These are phyloP conservation scores for Pyrenophora graminea DNA, from an alignment of 2,329 filamentous ascomycete species.

Conservation along the genomic window DNA sequence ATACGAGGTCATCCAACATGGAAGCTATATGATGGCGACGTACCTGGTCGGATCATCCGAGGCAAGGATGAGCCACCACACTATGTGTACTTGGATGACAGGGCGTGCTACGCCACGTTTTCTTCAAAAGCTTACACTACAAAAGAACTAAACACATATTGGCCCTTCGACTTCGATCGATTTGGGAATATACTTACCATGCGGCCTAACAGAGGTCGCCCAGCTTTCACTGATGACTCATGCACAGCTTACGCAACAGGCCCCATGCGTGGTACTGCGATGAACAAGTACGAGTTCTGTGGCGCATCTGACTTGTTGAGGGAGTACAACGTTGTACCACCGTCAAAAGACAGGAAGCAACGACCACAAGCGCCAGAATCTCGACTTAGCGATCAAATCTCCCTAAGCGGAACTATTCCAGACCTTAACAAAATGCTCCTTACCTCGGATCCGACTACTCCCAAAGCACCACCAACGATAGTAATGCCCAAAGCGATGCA, in stretches of 20 bases:
- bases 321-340: background rate
- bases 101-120: conserved; percentile 41
- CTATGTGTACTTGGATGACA: conserved; percentile 49
- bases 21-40: conserved; percentile 46
- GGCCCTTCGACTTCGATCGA: conserved; percentile 47
- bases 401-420: background rate
- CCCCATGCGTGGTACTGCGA: conserved; percentile 6
- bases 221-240: conserved; percentile 31
- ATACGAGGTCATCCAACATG: conserved; percentile 43
- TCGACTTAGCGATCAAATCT: background rate
- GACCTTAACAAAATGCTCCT: no score
- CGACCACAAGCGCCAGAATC: background rate
- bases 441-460: no score
- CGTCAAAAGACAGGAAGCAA: background rate
- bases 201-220: conserved; percentile 46
- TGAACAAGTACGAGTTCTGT: background rate
- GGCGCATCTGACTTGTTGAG: background rate
- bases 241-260: conserved; percentile 14
- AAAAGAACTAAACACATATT: conserved; percentile 31
- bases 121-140: conserved; percentile 34
- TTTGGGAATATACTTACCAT: conserved; percentile 36
- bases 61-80: conserved; percentile 40
- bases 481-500: no score
- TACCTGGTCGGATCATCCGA: conserved; percentile 29
- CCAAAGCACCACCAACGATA: no score